Base-by-base conservation (phyloP, 116 monocot genomes). In the Zostera marina region DNA sequence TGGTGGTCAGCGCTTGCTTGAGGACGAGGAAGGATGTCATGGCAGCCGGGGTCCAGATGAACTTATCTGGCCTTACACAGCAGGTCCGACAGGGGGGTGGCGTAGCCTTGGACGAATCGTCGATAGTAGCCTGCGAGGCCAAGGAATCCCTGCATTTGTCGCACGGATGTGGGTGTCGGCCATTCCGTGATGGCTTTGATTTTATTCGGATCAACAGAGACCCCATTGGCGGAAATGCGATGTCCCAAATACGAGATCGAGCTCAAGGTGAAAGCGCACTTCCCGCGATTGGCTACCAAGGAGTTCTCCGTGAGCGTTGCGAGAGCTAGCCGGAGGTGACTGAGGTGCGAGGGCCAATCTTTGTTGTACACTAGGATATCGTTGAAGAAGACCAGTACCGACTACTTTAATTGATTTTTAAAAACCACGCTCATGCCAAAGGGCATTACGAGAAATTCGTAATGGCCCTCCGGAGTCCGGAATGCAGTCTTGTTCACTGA, bases 401-500 rank as follows among this genome's bases (percentile, higher is more conserved):
- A 43, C 11, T 43, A 7, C 6, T 43, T 5, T 43, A 43, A 43
- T 43, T 7, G 11, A 7, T 43, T 43, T 7, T 43, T 5, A 11
- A 43, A 43, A 43, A 43, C 42, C 6, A 7, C 11, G 11, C 11
- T 43, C 63, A 63, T 63, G 7, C n/a, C n/a, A n/a, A 63, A 63
- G 1, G 63, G 49, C 63, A 63, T 63, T 8, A 63, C 25, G 2
- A 48, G 49, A 9, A 63, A 63, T 19, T 63, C 32, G 26, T 63
- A 63, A 17, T 63, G 63, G 1, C 51, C 40, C 4, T 51, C 51
- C 11, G 47, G 63, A 5, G 22, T 63, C 5, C 51, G 7, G 21
- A 63, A 63, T 9, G 51, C 51, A 9, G 38, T 63, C 13, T 26
- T 39, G 2, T 46, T 12, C 11, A 25, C 25, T 5, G 17, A 19